Percentiles rank a stretch among this genome's conserved stretches.
phyloP scores from a whole-genome alignment of 1,284 basidiomycete genomes.

The Inonotus hispidus region DNA sequence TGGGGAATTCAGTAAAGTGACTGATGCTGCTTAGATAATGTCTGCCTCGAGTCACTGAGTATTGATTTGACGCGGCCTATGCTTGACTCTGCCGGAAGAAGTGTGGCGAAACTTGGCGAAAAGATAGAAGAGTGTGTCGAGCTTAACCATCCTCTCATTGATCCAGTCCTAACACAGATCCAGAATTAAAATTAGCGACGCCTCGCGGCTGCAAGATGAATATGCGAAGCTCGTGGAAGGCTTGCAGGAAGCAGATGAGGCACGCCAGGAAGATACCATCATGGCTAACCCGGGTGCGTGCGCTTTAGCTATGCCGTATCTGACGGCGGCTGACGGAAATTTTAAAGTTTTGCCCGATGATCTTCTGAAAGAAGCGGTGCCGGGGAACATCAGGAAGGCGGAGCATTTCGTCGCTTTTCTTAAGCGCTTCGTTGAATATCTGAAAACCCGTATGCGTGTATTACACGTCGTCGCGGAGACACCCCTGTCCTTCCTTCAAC shows the following conservation, averaged over 20 bases:
- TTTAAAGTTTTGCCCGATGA: constrained; percentile 85
- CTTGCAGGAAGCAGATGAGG: constrained; percentile 69
- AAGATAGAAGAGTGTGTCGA: constrained; percentile 89
- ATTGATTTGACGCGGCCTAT: constrained; percentile 99
- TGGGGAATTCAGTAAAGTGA: constrained; percentile 8
- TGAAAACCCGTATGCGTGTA: constrained; percentile 99
- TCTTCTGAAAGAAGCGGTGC: constrained; percentile 91
- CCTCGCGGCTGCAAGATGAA: constrained; percentile 92
- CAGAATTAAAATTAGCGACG: constrained; percentile 92
- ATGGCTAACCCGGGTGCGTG: constrained; percentile 81
- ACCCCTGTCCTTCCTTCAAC: constrained; percentile 95
- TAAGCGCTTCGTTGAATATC: constrained; percentile 97
- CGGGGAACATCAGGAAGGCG: constrained; percentile 97
- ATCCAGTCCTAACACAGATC: background rate
- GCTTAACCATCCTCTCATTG: background rate
- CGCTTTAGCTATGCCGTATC: background rate
- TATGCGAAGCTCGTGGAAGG: constrained; percentile 97
- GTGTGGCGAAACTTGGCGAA: constrained; percentile 83
- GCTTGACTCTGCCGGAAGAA: constrained; percentile 92
- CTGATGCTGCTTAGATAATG: constrained; percentile 66
- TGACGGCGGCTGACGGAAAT: background rate
- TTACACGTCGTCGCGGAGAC: constrained; percentile 99
- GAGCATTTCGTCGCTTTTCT: constrained; percentile 99
- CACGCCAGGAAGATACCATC: constrained; percentile 75
- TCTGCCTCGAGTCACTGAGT: constrained; percentile 97